These are phyloP conservation scores for Thelonectria olida DNA, from an alignment of 2,329 filamentous ascomycete species.

Conservation along the genomic window DNA sequence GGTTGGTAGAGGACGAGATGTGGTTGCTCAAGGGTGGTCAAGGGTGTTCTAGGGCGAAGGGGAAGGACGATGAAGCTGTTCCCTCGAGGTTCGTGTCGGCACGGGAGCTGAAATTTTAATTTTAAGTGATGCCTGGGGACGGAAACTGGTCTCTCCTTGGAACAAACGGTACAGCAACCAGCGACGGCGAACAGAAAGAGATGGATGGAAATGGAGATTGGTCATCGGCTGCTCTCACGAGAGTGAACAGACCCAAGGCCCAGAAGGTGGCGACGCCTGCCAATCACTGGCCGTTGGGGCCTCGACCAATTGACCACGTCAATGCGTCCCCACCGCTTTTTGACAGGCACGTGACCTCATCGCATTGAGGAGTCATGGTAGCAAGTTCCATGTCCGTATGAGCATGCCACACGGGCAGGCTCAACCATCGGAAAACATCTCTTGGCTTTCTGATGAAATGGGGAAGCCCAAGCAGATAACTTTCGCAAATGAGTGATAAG, in stretches of 20 bases:
- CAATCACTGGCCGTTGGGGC: constrained; percentile 31
- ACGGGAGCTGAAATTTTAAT: background rate
- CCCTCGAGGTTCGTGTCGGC: background rate
- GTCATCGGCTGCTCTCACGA: constrained; percentile 32
- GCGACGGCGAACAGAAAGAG: constrained; percentile 27
- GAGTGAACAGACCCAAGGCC: constrained; percentile 28
- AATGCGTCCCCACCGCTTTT: constrained; percentile 6
- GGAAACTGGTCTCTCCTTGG: background rate
- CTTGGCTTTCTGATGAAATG: too few relatives aligned
- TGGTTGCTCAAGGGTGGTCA: background rate
- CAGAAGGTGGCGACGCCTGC: constrained; percentile 25
- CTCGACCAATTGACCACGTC: constrained; percentile 25
- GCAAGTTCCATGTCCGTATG: too few relatives aligned
- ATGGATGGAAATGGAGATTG: constrained; percentile 37
- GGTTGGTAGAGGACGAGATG: constrained; percentile 3
- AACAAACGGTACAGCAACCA: constrained; percentile 9
- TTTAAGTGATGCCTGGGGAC: background rate
- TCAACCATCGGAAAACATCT: too few relatives aligned
- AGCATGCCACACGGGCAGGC: too few relatives aligned
- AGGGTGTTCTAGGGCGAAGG: constrained; percentile 12
- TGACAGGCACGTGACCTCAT: constrained; percentile 27
- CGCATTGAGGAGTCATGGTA: too few relatives aligned
- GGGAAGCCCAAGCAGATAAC: too few relatives aligned
- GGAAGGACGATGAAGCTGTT: constrained; percentile 2
- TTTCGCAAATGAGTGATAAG: too few relatives aligned